Evolutionary conservation across 2,329 filamentous ascomycete genomes (phyloP).

Genomic region (Hypoxylon sp.): DNA sequence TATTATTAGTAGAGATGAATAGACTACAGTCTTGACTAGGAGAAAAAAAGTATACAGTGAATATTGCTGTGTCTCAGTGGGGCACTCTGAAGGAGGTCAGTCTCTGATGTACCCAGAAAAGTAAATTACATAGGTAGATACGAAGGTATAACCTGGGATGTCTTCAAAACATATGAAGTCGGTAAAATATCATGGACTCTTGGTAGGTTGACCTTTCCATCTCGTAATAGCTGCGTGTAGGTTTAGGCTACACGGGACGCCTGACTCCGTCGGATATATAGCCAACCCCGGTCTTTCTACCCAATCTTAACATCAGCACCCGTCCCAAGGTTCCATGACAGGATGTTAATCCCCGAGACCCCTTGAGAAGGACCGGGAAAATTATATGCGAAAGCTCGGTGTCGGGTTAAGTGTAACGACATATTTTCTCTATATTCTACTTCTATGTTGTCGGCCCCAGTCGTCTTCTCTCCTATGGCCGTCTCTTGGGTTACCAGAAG

Average conservation of each 20-base stretch:
- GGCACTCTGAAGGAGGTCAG: too few species aligned
- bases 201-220: conserved; percentile 2
- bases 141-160: too few species aligned
- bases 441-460: neutral
- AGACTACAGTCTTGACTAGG: too few species aligned
- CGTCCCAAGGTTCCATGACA: conserved; percentile 11
- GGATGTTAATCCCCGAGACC: conserved; percentile 1
- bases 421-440: neutral
- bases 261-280: conserved; percentile 17
- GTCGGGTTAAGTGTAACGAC: conserved; percentile 14
- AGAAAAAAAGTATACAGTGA: too few species aligned
- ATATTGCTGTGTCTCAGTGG: too few species aligned
- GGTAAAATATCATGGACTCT: neutral
- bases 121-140: too few species aligned
- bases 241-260: conserved; percentile 35
- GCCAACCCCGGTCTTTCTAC: conserved; percentile 19
- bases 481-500: neutral
- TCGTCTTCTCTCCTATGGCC: neutral
- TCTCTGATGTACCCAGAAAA: too few species aligned
- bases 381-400: conserved; percentile 22
- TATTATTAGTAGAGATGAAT: too few species aligned
- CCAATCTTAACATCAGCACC: conserved; percentile 25
- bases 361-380: conserved; percentile 8
- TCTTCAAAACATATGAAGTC: neutral
- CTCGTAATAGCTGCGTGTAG: conserved; percentile 15